Base-by-base conservation (phyloP, 805 yeast genomes). In the Candida namnaoensis region DNA sequence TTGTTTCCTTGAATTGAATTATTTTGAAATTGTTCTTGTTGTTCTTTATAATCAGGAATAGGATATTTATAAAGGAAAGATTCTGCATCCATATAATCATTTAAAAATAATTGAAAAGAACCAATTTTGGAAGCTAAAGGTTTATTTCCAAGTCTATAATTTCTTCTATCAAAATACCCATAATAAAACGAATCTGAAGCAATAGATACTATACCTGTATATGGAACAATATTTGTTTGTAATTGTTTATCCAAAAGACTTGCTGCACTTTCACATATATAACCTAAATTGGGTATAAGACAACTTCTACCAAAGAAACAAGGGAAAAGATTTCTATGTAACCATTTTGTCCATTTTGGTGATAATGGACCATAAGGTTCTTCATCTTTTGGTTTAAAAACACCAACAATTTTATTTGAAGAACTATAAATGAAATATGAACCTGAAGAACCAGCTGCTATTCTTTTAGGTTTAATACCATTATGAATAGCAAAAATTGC, bases 261-360 rank as follows among this genome's bases (percentile, higher is more conserved):
- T 0, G 88, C 87, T 0, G 86, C 87, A 12, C 82, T 74, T 54
- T 82, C 90, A 44, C 85, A 74, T 14, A 82, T 69, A 53, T 82
- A 82, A 0, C 87, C 88, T 34, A 78, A 66, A 56, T 82, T 82
- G 1, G 88, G 87, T 26, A 82, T 80, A 39, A 82, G 59, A 54
- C 88, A 82, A 30, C 82, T 72, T 40, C 90, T 57, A 5, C 90
- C 88, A 60, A 82, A 82, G 54, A 80, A 82, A 50, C 88, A 82
- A 3, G 90, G 90, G 43, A 82, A 82, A 46, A 82, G 69, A 26
- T 81, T 82, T 48, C 88, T 57, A 53, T 82, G 88, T 4, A 80
- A 55, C 88, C 90, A 82, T 58, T 82, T 82, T 2, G 84, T 74
- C 88, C 88, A 80, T 54, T 82, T 82, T 1, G 90, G 88, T 5